Base-by-base conservation (phyloP, 2,329 filamentous ascomycete species). In the Botrytis galanthina region DNA sequence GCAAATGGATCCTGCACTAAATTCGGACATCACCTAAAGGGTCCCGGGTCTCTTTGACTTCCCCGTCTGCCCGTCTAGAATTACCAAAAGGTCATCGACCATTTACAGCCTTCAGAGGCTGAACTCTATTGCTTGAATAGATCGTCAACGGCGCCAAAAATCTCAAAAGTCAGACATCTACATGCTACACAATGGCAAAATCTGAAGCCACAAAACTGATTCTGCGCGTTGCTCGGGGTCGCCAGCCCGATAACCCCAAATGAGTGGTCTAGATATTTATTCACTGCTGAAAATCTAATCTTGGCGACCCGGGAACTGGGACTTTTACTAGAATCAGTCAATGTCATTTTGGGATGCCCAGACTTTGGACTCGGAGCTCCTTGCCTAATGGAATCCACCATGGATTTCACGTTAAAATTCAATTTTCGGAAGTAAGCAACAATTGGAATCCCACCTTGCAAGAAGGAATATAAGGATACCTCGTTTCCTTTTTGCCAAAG, bases 301-400 rank as follows among this genome's bases (percentile, higher is more conserved):
- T 66, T 64, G 60, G 60, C 44, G 14, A 54, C 46, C 35, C 44
- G 46, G 46, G 44, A 44, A 48, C 18, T 66, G 18, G 35, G 8
- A n/a, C 29, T 46, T 22, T n/a, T 54, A 42, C 35, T 37, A 57
- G 18, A 39, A 32, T 48, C 48, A 66, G 22, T 66, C 57, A 71
- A 51, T 63, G 44, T 64, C 54, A 64, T 51, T 62, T 16, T 48
- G 16, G 29, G 26, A 71, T 57, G 70, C 70, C 70, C 44, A 66
- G 59, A 71, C 70, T 66, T 71, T 71, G 70, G 69, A 63, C 60
- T 72, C 61, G 60, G 61, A 72, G 70, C 35, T 71, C 44, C 51
- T 67, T 72, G 48, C n/a, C 44, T 67, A 42, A 72, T 66, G n/a
- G 22, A 57, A 57, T 14, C 18, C 18, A 44, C 29, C 46, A 67